Percentiles rank a stretch among this genome's conserved stretches.
Evolutionary conservation across 1,284 basidiomycete genomes (phyloP).

Genomic region (Xerocomus cyaneibrunnescens): DNA sequence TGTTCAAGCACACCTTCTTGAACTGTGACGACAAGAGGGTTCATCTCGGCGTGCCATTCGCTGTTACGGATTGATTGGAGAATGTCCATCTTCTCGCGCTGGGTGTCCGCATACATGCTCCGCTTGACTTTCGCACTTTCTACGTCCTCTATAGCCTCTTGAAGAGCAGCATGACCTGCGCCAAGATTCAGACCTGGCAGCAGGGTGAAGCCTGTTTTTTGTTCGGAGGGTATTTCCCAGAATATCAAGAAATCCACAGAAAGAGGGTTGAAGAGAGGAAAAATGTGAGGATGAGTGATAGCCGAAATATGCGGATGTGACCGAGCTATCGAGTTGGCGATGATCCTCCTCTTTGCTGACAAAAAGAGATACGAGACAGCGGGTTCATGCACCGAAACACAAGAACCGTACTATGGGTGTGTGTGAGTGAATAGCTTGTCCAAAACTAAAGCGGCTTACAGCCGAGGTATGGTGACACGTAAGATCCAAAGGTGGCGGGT

Average conservation of each 20-base stretch:
- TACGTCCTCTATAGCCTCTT: conserved; percentile 54
- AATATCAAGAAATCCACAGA: conserved; percentile 72
- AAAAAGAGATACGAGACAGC: conserved; percentile 49
- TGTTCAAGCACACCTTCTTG: conserved; percentile 48
- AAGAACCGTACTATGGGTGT: conserved; percentile 13
- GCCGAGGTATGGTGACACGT: conserved; percentile 48
- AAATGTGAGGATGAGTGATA: conserved; percentile 54
- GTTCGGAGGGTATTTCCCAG: conserved; percentile 64
- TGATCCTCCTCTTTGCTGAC: conserved; percentile 46
- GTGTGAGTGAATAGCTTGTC: conserved; percentile 3
- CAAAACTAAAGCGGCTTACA: conserved; percentile 36
- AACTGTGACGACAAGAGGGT: conserved; percentile 62
- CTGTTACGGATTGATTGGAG: conserved; percentile 64
- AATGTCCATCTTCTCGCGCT: conserved; percentile 65
- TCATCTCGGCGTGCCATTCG: conserved; percentile 77
- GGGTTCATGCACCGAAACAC: conserved; percentile 33
- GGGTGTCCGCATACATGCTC: conserved; percentile 89
- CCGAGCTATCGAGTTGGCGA: conserved; percentile 38
- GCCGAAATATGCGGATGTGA: conserved; percentile 66
- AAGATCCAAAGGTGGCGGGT: conserved; percentile 58
- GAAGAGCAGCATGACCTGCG: conserved; percentile 63
- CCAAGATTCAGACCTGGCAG: conserved; percentile 64
- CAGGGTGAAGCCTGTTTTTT: conserved; percentile 60
- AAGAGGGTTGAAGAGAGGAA: conserved; percentile 76
- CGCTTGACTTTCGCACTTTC: conserved; percentile 66